Conservation (phyloP, 176 grass and related monocot species). For the Bothriochloa decipiens region DNA sequence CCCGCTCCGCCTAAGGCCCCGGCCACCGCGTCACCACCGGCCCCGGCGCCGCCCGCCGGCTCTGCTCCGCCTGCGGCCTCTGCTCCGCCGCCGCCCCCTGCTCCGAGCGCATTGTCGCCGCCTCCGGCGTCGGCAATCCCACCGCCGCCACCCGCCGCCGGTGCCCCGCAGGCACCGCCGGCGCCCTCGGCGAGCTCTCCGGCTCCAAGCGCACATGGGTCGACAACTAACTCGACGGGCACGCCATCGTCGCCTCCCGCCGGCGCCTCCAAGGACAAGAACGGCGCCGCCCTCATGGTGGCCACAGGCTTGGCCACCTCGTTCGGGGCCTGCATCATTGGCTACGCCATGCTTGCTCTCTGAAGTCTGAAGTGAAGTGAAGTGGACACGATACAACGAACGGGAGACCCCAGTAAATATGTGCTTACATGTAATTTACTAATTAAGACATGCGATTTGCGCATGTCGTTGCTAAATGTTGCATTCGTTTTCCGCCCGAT, state of each 20-base stretch:
- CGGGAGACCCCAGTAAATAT: background rate
- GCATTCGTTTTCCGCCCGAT: slow-evolving; percentile 45
- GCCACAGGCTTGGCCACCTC: slow-evolving; percentile 41
- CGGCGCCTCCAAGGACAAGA: background rate
- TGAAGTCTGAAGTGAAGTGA: slow-evolving; percentile 12
- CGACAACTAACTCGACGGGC: background rate
- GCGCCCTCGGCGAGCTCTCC: background rate
- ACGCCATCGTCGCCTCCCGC: slow-evolving; percentile 26
- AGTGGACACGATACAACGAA: background rate
- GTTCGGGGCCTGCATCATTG: slow-evolving; percentile 50
- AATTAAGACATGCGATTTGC: background rate
- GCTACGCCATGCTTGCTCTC: slow-evolving; percentile 57
- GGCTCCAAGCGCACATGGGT: background rate
- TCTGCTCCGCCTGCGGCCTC: background rate
- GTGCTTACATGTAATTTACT: background rate
- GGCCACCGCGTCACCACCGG: background rate
- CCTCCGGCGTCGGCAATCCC: background rate
- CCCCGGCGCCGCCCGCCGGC: background rate
- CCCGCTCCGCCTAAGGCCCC: background rate
- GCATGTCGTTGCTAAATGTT: background rate
- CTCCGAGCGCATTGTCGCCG: background rate
- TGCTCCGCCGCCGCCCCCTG: slow-evolving; percentile 2
- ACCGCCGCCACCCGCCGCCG: background rate
- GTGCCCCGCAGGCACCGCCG: background rate
- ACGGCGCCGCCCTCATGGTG: slow-evolving; percentile 34